These are phyloP conservation scores for Didymella pomorum DNA, from an alignment of 2,329 filamentous ascomycete species.

Conservation along the genomic window DNA sequence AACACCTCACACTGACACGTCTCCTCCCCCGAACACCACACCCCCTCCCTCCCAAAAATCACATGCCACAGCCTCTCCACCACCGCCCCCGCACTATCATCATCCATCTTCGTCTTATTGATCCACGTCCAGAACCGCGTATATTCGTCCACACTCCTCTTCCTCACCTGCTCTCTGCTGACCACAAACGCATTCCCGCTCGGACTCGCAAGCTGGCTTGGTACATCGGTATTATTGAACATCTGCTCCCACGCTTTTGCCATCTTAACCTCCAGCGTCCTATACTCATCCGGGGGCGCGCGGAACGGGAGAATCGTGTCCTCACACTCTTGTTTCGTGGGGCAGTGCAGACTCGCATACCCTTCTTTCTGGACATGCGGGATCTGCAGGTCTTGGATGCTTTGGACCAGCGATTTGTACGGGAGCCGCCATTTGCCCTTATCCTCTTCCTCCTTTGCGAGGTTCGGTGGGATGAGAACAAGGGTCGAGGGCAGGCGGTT, in stretches of 20 bases:
- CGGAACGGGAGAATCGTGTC: conserved; percentile 45
- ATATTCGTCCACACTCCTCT: conserved; percentile 41
- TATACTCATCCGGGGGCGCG: conserved; percentile 28
- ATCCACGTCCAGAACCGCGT: conserved; percentile 37
- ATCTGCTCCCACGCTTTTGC: conserved; percentile 55
- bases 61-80: conserved; percentile 42
- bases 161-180: conserved; percentile 36
- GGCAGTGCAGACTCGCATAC: conserved; percentile 53
- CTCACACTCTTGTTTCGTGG: conserved; percentile 47
- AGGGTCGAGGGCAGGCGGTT: conserved; percentile 28
- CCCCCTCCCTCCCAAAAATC: conserved; percentile 33
- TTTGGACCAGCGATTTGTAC: not conserved
- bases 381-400: conserved; percentile 41
- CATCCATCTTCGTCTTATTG: conserved; percentile 36
- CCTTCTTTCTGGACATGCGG: conserved; percentile 50
- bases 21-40: conserved; percentile 34
- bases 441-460: not conserved
- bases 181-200: conserved; percentile 55
- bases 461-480: conserved; percentile 30
- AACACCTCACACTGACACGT: conserved; percentile 43
- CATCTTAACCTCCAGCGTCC: conserved; percentile 37
- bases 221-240: conserved; percentile 49
- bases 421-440: not conserved
- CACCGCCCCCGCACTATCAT: conserved; percentile 35
- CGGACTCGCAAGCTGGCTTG: conserved; percentile 54